Conservation (phyloP, 1,284 basidiomycete species). For the Sanghuangporus sanghuang region DNA sequence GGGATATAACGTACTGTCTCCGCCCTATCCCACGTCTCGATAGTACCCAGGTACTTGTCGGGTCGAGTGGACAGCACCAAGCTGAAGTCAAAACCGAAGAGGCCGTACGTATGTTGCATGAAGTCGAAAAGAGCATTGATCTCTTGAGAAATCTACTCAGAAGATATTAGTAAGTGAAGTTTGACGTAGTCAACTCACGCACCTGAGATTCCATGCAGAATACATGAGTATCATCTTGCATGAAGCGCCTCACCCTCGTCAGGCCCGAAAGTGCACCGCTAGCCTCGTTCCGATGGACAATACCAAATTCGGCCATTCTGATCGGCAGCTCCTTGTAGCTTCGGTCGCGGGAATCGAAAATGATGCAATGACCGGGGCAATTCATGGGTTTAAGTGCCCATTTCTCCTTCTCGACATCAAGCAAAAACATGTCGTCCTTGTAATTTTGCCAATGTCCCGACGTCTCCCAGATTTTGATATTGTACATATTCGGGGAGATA, state of each 20-base stretch:
- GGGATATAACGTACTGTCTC: slow-evolving; percentile 53
- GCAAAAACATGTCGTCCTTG: slow-evolving; percentile 94
- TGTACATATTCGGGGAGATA: slow-evolving; percentile 97
- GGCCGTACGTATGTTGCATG: slow-evolving; percentile 88
- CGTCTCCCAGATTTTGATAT: slow-evolving; percentile 96
- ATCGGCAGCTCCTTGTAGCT: slow-evolving; percentile 96
- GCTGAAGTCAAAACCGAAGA: slow-evolving; percentile 98
- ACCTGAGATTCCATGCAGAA: slow-evolving; percentile 97
- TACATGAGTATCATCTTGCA: slow-evolving; percentile 96
- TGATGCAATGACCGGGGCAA: slow-evolving; percentile 95
- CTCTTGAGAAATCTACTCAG: slow-evolving; percentile 78
- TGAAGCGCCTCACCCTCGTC: slow-evolving; percentile 91
- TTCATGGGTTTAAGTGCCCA: slow-evolving; percentile 99
- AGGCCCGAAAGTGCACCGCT: slow-evolving; percentile 92
- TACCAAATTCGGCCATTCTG: slow-evolving; percentile 97
- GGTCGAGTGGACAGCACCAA: slow-evolving; percentile 96
- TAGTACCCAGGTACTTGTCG: slow-evolving; percentile 88
- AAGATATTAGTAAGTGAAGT: not conserved
- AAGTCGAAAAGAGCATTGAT: slow-evolving; percentile 90
- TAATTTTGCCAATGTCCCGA: slow-evolving; percentile 99
- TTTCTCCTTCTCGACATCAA: slow-evolving; percentile 93
- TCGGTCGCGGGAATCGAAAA: slow-evolving; percentile 93
- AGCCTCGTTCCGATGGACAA: slow-evolving; percentile 96
- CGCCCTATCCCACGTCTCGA: slow-evolving; percentile 88
- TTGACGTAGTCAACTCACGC: slow-evolving; percentile 11